Evolutionary conservation across 164 flowering plant genomes (phyloP).

Genomic region (Nelumbo lutea): DNA sequence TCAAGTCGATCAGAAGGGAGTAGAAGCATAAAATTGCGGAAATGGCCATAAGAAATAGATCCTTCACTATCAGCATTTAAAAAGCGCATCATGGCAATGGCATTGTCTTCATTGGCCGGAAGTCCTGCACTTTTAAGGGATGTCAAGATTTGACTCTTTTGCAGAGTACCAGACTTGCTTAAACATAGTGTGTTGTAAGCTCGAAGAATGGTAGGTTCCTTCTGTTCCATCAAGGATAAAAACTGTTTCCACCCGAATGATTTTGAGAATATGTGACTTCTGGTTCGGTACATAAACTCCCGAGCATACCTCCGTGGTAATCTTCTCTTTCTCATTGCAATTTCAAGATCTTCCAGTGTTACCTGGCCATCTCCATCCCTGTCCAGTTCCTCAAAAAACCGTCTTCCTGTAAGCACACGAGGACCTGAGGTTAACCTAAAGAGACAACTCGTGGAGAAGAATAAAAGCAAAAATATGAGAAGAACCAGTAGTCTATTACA

Average conservation of each 20-base stretch:
- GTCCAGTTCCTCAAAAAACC: slow-evolving; percentile 94
- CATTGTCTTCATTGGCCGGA: slow-evolving; percentile 94
- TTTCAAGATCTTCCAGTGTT: slow-evolving; percentile 88
- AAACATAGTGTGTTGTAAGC: slow-evolving; percentile 95
- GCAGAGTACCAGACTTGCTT: slow-evolving; percentile 92
- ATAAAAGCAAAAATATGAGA: slow-evolving; percentile 1
- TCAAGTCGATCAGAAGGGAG: slow-evolving; percentile 91
- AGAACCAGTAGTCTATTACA: neutral
- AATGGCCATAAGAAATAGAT: slow-evolving; percentile 96
- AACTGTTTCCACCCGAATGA: slow-evolving; percentile 98
- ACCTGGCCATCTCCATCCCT: slow-evolving; percentile 98
- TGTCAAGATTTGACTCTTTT: slow-evolving; percentile 83
- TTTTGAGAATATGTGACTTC: slow-evolving; percentile 81
- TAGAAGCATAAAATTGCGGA: slow-evolving; percentile 91
- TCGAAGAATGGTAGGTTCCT: slow-evolving; percentile 91
- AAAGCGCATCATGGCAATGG: slow-evolving; percentile 96
- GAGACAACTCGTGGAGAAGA: neutral
- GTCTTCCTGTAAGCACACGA: slow-evolving; percentile 53
- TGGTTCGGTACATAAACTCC: slow-evolving; percentile 78
- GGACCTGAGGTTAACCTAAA: slow-evolving; percentile 8
- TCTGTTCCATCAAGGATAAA: slow-evolving; percentile 90
- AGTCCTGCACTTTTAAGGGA: slow-evolving; percentile 89
- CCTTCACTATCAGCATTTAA: slow-evolving; percentile 80
- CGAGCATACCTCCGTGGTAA: slow-evolving; percentile 86
- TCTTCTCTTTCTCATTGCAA: slow-evolving; percentile 85